A percentile compares a stretch with the other conserved stretches of the same genome.
Evolutionary conservation across 75 land plant genomes (phyloP).

Genomic region (Sequoia sempervirens): DNA sequence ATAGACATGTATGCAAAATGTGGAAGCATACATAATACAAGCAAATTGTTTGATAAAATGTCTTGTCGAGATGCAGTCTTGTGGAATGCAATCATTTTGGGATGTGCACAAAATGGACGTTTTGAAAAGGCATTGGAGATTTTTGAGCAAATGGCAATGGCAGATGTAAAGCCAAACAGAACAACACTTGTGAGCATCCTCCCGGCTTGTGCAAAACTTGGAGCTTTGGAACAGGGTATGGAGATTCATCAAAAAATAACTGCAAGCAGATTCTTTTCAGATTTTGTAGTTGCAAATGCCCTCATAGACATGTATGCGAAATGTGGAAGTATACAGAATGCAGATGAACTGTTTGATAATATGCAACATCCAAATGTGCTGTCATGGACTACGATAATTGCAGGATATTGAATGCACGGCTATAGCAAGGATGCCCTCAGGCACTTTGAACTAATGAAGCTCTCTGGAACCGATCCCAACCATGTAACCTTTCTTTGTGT

Average conservation of each 20-base stretch:
- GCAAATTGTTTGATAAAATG: slow-evolving; percentile 10
- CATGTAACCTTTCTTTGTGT: slow-evolving; percentile 7
- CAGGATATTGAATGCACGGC: slow-evolving; percentile 18
- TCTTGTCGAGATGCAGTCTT: slow-evolving; percentile 3
- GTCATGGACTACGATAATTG: slow-evolving; percentile 16
- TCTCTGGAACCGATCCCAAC: slow-evolving; percentile 7
- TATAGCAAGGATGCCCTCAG: slow-evolving; percentile 5
- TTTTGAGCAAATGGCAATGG: slow-evolving; percentile 11
- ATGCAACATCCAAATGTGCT: slow-evolving; percentile 5
- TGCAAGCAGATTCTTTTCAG: background rate
- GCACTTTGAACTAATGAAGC: slow-evolving; percentile 7
- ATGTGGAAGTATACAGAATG: slow-evolving; percentile 16
- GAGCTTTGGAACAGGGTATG: slow-evolving; percentile 6
- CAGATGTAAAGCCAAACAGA: slow-evolving; percentile 10
- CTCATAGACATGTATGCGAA: slow-evolving; percentile 22
- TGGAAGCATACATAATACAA: slow-evolving; percentile 5
- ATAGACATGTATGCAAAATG: slow-evolving; percentile 15
- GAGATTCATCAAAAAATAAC: slow-evolving; percentile 12
- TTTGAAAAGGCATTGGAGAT: slow-evolving; percentile 3
- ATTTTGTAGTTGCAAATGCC: slow-evolving; percentile 5
- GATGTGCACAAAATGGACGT: slow-evolving; percentile 13
- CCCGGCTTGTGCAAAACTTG: slow-evolving; percentile 5
- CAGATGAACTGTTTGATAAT: slow-evolving; percentile 9
- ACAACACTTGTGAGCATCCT: slow-evolving; percentile 2
- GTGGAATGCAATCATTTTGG: slow-evolving; percentile 22